Conservation (phyloP, 495 filamentous ascomycete species). For the Stereocaulon alpinum region DNA sequence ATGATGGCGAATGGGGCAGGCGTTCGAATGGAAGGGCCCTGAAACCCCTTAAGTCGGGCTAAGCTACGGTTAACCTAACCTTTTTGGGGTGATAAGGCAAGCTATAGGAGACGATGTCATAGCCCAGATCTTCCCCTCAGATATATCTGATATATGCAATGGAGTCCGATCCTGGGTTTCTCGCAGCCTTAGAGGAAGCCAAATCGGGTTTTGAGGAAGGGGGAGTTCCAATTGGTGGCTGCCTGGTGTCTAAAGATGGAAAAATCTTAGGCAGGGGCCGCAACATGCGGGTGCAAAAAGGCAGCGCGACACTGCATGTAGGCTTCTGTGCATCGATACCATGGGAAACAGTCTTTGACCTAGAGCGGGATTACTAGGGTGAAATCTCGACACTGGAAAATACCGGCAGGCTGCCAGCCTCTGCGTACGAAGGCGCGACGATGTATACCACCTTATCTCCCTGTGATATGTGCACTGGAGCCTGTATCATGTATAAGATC, state of each 20-base stretch:
- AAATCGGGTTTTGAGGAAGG: conserved; percentile 57
- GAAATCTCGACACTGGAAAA: conserved; percentile 74
- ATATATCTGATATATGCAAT: conserved; percentile 18
- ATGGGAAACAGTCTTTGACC: neutral
- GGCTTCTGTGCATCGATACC: conserved; percentile 20
- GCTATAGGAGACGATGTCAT: neutral
- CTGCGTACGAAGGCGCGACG: conserved; percentile 60
- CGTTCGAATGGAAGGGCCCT: neutral
- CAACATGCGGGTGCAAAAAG: conserved; percentile 72
- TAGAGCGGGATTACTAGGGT: conserved; percentile 37
- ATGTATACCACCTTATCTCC: conserved; percentile 86
- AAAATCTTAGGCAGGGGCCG: conserved; percentile 69
- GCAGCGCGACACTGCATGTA: conserved; percentile 67
- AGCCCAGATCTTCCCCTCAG: neutral
- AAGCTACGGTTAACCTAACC: neutral
- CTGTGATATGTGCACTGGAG: conserved; percentile 84
- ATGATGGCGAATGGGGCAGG: neutral
- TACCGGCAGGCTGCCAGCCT: conserved; percentile 63
- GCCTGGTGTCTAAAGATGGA: conserved; percentile 58
- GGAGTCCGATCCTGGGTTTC: conserved; percentile 40
- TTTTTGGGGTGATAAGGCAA: neutral
- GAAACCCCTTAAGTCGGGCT: conserved; percentile 1
- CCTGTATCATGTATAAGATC: conserved; percentile 71
- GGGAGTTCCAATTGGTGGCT: conserved; percentile 75
- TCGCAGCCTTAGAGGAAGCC: conserved; percentile 68